These are phyloP conservation scores for Pholiota conissans DNA, from an alignment of 768 basidiomycete genomes.

Conservation along the genomic window DNA sequence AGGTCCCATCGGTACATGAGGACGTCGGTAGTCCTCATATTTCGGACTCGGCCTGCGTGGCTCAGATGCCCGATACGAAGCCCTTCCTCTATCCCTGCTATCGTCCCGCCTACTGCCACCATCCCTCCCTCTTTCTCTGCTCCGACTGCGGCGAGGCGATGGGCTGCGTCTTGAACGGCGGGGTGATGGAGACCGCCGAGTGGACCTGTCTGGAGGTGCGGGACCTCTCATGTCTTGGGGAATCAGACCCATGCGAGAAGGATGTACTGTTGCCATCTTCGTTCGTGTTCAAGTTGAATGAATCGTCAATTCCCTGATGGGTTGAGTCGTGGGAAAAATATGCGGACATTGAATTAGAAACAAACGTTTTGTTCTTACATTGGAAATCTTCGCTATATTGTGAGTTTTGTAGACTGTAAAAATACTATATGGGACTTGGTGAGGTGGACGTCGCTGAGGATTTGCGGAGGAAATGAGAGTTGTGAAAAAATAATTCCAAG, in stretches of 20 bases:
- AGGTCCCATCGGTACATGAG: conserved; percentile 23
- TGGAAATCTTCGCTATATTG: too few relatives aligned
- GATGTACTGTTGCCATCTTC: conserved; percentile 74
- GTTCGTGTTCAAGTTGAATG: conserved; percentile 4
- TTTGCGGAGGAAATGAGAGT: too few relatives aligned
- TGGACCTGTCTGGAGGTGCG: conserved; percentile 18
- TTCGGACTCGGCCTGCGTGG: conserved; percentile 49
- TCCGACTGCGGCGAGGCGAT: conserved; percentile 30
- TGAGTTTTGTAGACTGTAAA: too few relatives aligned
- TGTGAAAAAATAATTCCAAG: too few relatives aligned
- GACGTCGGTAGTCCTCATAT: conserved; percentile 58
- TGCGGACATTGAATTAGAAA: neutral
- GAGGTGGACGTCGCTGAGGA: too few relatives aligned
- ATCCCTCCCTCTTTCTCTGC: conserved; percentile 27
- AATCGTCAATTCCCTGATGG: neutral
- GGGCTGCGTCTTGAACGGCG: conserved; percentile 31
- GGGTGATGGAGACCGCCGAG: conserved; percentile 47
- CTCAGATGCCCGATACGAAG: conserved; percentile 18
- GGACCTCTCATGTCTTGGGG: conserved; percentile 39
- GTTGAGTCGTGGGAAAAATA: neutral
- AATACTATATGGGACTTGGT: too few relatives aligned
- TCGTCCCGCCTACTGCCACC: conserved; percentile 24
- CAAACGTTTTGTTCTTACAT: too few relatives aligned
- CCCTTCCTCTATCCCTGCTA: conserved; percentile 17
- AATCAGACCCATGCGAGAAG: conserved; percentile 68